Base-by-base conservation (phyloP, 345 rosid species). In the Salix dunnii region DNA sequence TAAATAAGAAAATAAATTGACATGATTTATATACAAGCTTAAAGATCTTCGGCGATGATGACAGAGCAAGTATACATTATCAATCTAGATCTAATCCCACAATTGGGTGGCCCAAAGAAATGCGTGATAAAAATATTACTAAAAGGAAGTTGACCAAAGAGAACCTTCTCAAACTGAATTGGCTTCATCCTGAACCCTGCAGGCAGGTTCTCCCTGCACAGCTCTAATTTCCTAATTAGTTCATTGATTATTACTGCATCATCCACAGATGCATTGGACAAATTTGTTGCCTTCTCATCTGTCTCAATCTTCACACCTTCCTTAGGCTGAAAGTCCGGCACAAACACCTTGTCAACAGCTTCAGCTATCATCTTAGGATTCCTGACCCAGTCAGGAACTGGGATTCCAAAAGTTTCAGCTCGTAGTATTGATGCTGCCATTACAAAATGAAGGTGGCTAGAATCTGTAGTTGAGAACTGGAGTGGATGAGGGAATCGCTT, bases 401-500 rank as follows among this genome's bases (percentile, higher is more conserved):
- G 89, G 71, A 96, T 87, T 70, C 97, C 98, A 68, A 93, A 96
- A 71, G 91, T 90, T 83, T 96, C 99, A 0, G 99, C 99, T 21
- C 98, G 89, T 55, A 96, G 85, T 60, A 92, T 85, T 60, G 99
- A 83, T 53, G 92, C 92, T 42, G 99, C 97, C 91, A 83, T 81
- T 74, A 88, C 76, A 81, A 88, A 96, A 23, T 87, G 88, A 67
- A 92, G 89, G 69, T 91, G 92, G 80, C 93, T 87, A 20, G 77
- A 74, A 83, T 96, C 99, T 3, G 83, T 73, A 42, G 89, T 48
- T 28, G 98, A 89, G 86, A 91, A 89, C 74, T 84, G 84, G 36
- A 93, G 91, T 2, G 98, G 94, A 0, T 70, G 91, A 63, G 99
- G 99, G 81, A 96, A 93, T 58, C 98, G 86, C 85, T 96, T 96